Evolutionary conservation across 2,329 filamentous ascomycete genomes (phyloP), one percentile per base, ranked within the genome.

Genomic region (Eutypella sp.): DNA sequence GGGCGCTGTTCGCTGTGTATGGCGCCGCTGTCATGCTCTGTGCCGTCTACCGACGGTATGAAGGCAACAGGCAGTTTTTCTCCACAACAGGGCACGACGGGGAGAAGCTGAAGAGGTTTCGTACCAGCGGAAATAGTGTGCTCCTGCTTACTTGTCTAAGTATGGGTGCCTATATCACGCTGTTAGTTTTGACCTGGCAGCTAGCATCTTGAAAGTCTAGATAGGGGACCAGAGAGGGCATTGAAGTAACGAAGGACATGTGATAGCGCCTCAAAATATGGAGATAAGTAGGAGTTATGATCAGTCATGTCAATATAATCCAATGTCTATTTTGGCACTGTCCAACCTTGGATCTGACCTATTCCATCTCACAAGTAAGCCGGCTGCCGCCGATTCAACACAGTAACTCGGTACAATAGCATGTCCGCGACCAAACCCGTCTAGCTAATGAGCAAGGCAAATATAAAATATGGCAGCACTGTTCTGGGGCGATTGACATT

Each of bases 61-160:
- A 96, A 68, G 91, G 93, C 47, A 96, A 97, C 62, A 81, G 83
- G 53, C 92, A 97, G 67, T 97, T 99, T 71, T 97, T 97, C 67
- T 80, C 75, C 49, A 74, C 76, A 46, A 63, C 75, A 16, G 77
- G 63, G 46, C 50, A 57, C 38, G 57, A 67, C 36, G 69, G 70
- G 13, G 62, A 71, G 49, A 60, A 69, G 20, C 74, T 65, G 52
- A 74, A 71, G 59, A 81, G 75, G 60, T 85, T 85, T 54, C 74
- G 81, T 50, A 85, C 81, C 18, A 82, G 78, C 51, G 79, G 81
- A 22, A 81, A 82, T 57, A 82, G 76, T 42, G 80, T 85, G 18
- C 64, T 78, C 2, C 59, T 84, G 29, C 66, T 85, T 54, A 80
- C 78, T 2, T 53, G 61, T 8, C 59, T 85, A 50, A 84, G 79